Conservation (phyloP, 2,329 filamentous ascomycete species). For the Pestalotiopsis sp. region DNA sequence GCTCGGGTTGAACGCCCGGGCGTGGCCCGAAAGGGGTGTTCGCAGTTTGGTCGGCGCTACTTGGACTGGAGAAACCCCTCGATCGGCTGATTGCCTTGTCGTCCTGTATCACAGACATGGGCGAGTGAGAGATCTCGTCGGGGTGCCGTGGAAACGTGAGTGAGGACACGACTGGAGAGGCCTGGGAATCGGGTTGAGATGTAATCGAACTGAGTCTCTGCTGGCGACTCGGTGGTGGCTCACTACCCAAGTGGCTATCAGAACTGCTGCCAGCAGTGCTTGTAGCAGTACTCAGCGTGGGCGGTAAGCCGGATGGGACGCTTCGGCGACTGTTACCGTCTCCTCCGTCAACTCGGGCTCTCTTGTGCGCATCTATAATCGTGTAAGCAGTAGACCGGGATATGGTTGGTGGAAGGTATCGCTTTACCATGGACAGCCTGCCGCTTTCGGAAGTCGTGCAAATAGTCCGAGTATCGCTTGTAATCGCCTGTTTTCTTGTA, state of each 20-base stretch:
- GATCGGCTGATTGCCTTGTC: slow-evolving; percentile 19
- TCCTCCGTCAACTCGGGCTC: slow-evolving; percentile 46
- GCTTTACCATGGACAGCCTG: slow-evolving; percentile 61
- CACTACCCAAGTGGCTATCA: slow-evolving; percentile 50
- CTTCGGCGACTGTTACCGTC: slow-evolving; percentile 37
- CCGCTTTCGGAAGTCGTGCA: slow-evolving; percentile 77
- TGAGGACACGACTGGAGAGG: slow-evolving; percentile 40
- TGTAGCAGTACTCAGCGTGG: slow-evolving; percentile 38
- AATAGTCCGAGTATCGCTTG: slow-evolving; percentile 69
- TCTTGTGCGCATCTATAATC: slow-evolving; percentile 52
- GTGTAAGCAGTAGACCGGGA: not conserved
- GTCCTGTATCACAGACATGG: slow-evolving; percentile 41
- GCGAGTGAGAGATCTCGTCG: slow-evolving; percentile 49
- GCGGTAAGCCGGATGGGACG: slow-evolving; percentile 43
- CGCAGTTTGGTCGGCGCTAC: slow-evolving; percentile 22
- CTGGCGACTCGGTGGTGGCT: slow-evolving; percentile 47
- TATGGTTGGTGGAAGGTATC: not conserved
- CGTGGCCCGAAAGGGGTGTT: slow-evolving; percentile 22
- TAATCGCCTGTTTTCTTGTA: slow-evolving; percentile 79
- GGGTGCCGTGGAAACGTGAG: slow-evolving; percentile 36
- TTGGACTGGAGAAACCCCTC: slow-evolving; percentile 30
- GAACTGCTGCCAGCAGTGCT: slow-evolving; percentile 48
- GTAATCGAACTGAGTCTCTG: slow-evolving; percentile 51
- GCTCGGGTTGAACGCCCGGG: slow-evolving; percentile 23
- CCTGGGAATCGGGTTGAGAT: slow-evolving; percentile 48